phyloP scores from a whole-genome alignment of 2,329 filamentous ascomycete species.

The Fusarium pilosicola region DNA sequence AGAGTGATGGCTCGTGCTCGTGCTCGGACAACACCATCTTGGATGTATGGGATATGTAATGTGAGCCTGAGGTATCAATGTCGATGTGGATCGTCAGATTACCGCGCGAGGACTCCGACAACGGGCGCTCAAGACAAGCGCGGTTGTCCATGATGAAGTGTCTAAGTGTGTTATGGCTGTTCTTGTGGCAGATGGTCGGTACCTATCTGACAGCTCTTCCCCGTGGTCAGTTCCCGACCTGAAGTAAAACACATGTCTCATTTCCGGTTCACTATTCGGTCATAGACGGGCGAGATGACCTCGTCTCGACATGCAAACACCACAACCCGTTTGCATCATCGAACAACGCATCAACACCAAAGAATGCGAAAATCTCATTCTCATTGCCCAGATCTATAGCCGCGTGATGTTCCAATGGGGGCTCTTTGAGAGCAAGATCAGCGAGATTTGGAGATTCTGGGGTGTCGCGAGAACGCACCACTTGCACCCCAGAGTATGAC shows the following conservation, averaged over 20 bases:
- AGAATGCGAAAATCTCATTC: neutral
- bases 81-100: neutral
- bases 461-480: constrained; percentile 13
- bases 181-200: neutral
- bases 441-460: constrained; percentile 26
- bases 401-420: constrained; percentile 21
- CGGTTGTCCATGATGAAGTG: neutral
- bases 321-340: constrained; percentile 1
- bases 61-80: constrained; percentile 9
- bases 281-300: constrained; percentile 7
- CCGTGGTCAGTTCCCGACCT: neutral
- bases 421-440: constrained; percentile 3
- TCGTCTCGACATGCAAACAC: neutral
- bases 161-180: neutral
- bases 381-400: neutral
- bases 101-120: constrained; percentile 5
- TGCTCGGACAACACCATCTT: neutral
- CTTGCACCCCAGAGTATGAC: constrained; percentile 39
- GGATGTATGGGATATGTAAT: neutral
- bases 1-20: neutral
- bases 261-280: constrained; percentile 8
- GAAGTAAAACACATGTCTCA: neutral
- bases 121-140: constrained; percentile 7
- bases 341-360: constrained; percentile 5
- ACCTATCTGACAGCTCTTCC: neutral